phyloP scores from a whole-genome alignment of 2,329 filamentous ascomycete genomes.

The Diplodia intermedia region DNA sequence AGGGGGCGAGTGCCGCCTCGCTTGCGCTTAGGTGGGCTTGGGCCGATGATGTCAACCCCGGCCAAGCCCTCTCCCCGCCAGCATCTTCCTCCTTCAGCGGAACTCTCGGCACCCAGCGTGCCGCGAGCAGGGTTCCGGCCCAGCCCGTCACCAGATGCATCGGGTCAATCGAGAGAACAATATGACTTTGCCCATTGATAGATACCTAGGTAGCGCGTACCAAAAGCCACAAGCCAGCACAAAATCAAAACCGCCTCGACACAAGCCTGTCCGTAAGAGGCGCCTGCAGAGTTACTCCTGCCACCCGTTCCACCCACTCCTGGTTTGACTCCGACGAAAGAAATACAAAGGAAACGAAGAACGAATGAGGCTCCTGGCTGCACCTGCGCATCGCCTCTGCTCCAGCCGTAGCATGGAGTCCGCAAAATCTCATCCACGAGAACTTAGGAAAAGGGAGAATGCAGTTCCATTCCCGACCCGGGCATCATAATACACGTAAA shows the following conservation, averaged over 20 bases:
- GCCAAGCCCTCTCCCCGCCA: slow-evolving; percentile 14
- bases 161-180: background rate
- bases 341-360: slow-evolving; percentile 23
- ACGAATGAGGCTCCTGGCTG: slow-evolving; percentile 3
- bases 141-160: background rate
- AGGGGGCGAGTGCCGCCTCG: background rate
- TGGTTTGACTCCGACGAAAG: slow-evolving; percentile 20
- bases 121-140: background rate
- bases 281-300: slow-evolving; percentile 18
- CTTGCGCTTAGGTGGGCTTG: background rate
- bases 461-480: slow-evolving; percentile 19
- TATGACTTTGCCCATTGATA: slow-evolving; percentile 14
- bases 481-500: slow-evolving; percentile 29
- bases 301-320: slow-evolving; percentile 21
- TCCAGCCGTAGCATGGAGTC: slow-evolving; percentile 31
- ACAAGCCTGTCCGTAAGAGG: slow-evolving; percentile 31
- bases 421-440: slow-evolving; percentile 24
- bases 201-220: slow-evolving; percentile 24
- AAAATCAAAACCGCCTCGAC: slow-evolving; percentile 30
- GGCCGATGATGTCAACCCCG: slow-evolving; percentile 24
- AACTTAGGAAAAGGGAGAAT: slow-evolving; percentile 23
- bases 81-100: slow-evolving; percentile 24
- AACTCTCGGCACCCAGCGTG: slow-evolving; percentile 19
- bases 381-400: slow-evolving; percentile 22
- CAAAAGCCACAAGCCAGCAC: slow-evolving; percentile 13